These are phyloP conservation scores for Cladorrhinum sp. DNA, from an alignment of 2,329 filamentous ascomycete genomes.

Conservation along the genomic window DNA sequence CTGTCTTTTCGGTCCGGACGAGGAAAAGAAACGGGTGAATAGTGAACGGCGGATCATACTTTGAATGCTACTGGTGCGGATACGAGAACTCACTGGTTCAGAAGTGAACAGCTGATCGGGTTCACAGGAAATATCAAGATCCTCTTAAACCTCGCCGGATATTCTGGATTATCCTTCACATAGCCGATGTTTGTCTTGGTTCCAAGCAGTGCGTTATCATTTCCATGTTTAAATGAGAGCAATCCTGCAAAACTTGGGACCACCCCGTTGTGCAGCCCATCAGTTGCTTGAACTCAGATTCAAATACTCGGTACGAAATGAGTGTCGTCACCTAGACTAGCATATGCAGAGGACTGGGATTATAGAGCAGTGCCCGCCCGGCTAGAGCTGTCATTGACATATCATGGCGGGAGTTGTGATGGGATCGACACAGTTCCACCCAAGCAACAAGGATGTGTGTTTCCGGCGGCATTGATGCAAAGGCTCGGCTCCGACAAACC, in stretches of 20 bases:
- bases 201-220: too few relatives aligned
- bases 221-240: too few relatives aligned
- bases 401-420: background rate
- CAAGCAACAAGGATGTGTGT: background rate
- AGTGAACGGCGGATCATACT: background rate
- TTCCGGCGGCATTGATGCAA: slow-evolving; percentile 1
- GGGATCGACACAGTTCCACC: background rate
- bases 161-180: background rate
- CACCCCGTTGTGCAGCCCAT: slow-evolving; percentile 8
- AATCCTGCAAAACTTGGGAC: slow-evolving; percentile 2
- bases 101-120: background rate
- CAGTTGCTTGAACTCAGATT: too few relatives aligned
- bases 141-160: background rate
- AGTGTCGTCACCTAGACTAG: too few relatives aligned
- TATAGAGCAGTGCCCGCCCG: background rate
- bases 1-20: background rate
- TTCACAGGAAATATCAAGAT: background rate
- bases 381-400: background rate
- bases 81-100: background rate
- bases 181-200: too few relatives aligned
- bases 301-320: too few relatives aligned
- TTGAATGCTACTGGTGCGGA: background rate
- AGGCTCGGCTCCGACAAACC: background rate
- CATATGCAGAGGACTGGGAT: background rate
- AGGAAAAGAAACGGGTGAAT: background rate